Percentiles rank a stretch among this genome's conserved stretches.
phyloP scores from a whole-genome alignment of 768 basidiomycete species.

The Thelephora aurantiotincta region DNA sequence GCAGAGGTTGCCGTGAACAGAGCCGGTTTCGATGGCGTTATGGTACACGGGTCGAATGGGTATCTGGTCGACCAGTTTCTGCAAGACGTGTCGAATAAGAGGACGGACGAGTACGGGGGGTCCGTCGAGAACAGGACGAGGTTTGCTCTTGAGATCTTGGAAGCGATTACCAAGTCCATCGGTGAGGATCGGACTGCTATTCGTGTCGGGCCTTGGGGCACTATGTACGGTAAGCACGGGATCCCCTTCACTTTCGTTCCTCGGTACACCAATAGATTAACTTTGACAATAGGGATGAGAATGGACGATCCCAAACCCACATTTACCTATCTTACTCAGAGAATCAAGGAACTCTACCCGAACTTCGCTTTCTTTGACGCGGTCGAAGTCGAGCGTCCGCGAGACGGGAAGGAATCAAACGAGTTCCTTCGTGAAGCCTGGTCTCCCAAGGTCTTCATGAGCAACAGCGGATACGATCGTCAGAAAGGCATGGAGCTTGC shows the following conservation, averaged over 20 bases:
- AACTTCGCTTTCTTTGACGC: conserved; percentile 25
- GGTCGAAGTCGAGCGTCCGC: conserved; percentile 13
- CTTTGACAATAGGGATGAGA: conserved; percentile 19
- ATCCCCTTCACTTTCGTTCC: background rate
- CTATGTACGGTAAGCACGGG: conserved; percentile 13
- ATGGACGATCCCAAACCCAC: conserved; percentile 42
- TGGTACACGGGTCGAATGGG: conserved; percentile 16
- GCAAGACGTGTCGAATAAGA: conserved; percentile 23
- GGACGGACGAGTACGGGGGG: conserved; percentile 36
- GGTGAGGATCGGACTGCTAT: conserved; percentile 27
- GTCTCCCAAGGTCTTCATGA: conserved; percentile 8
- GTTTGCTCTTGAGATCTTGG: conserved; percentile 29
- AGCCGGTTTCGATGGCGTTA: conserved; percentile 16
- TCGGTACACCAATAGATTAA: background rate
- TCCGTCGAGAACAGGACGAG: conserved; percentile 30
- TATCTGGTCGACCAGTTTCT: conserved; percentile 27
- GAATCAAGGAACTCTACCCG: conserved; percentile 26
- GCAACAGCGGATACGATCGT: conserved; percentile 10
- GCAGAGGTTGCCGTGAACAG: conserved; percentile 16
- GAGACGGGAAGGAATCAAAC: conserved; percentile 1
- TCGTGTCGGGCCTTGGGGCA: conserved; percentile 22
- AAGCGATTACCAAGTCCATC: conserved; percentile 22
- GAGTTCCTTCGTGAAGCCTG: conserved; percentile 2
- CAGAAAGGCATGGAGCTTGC: background rate
- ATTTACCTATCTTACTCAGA: conserved; percentile 32